Percentiles rank a stretch among this genome's conserved stretches.
Evolutionary conservation across 164 flowering plant species (phyloP).

Genomic region (Aristolochia contorta): DNA sequence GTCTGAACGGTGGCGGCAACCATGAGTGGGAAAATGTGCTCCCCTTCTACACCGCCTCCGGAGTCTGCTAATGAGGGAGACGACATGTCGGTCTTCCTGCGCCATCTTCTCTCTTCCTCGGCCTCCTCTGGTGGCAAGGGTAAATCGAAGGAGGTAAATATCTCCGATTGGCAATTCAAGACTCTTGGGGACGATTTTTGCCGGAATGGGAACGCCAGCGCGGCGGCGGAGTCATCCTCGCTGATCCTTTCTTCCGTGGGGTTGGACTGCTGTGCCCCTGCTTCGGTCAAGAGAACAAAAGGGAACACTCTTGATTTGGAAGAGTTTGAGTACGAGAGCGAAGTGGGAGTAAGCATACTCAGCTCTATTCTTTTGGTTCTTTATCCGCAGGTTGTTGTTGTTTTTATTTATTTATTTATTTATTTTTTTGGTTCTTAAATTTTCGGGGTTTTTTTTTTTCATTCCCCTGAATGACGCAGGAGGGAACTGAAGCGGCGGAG

Average conservation of each 20-base stretch:
- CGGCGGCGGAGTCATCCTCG: too few species aligned
- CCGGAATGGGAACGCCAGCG: too few species aligned
- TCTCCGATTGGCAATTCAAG: too few species aligned
- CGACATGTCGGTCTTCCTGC: background rate
- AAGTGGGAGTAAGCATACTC: background rate
- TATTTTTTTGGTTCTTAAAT: too few species aligned
- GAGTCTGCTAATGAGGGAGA: background rate
- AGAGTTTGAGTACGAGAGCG: slow-evolving; percentile 2
- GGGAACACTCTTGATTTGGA: background rate
- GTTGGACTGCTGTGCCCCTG: background rate
- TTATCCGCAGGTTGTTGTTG: background rate
- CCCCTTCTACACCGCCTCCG: background rate
- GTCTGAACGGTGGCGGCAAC: background rate
- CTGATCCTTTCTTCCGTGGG: background rate
- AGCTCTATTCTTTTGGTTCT: too few species aligned
- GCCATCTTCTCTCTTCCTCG: background rate
- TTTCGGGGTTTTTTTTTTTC: background rate
- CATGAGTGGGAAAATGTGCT: background rate
- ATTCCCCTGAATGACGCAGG: slow-evolving; percentile 13
- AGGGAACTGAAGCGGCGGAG: slow-evolving; percentile 39
- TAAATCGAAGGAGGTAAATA: too few species aligned
- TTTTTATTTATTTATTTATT: too few species aligned
- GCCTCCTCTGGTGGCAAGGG: background rate
- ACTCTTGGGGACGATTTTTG: too few species aligned
- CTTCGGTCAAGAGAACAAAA: background rate